Evolutionary conservation across 495 filamentous ascomycete species (phyloP), one percentile per base, ranked within the genome.

Genomic region (Trichoderma reesei): DNA sequence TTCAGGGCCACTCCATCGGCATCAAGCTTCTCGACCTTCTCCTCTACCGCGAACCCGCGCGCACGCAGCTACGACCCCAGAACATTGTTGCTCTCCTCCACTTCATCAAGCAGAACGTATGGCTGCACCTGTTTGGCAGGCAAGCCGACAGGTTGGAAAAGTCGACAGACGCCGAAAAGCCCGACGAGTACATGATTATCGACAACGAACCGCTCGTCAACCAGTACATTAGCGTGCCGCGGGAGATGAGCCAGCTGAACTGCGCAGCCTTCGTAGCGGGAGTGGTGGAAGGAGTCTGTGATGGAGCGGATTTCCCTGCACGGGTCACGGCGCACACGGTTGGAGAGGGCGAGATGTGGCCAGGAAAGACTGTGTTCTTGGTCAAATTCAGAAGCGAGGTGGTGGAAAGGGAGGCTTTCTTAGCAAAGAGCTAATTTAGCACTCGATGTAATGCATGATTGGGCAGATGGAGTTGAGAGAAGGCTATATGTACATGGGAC

Each of bases 181-280:
- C 90, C 3, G 89, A 92, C 72, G 92, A 98, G 78, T 99, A 97
- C 80, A 96, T 99, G 93, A 91, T 99, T 69, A 87, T 86, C 65
- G 94, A 99, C 73, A 96, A 99, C 72, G 95, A 98, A 70, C 94
- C 94, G 46, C 78, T 97, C 14, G 93, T 98, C 16, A 97, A 96
- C 72, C 86, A 86, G 26, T 97, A 95, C 73, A 89, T 98, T 71
- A 89, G 85, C 68, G 89, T 98, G 41, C 94, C 94, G 31, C 86
- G 86, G 67, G 94, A 98, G 75, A 96, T 98, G 92, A 89, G 80
- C 74, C 88, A 92, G 82, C 82, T 98, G 65, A 98, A 96, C 72
- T 97, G 93, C 75, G 94, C 94, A 33, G 94, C 94, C 13, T 98
- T 87, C 69, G 92, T 97, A 5, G 94, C 95, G 1, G 94, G 94